Evolutionary conservation across 345 rosid species (phyloP), one percentile per base, ranked within the genome.

Genomic region (Acer saccharum): DNA sequence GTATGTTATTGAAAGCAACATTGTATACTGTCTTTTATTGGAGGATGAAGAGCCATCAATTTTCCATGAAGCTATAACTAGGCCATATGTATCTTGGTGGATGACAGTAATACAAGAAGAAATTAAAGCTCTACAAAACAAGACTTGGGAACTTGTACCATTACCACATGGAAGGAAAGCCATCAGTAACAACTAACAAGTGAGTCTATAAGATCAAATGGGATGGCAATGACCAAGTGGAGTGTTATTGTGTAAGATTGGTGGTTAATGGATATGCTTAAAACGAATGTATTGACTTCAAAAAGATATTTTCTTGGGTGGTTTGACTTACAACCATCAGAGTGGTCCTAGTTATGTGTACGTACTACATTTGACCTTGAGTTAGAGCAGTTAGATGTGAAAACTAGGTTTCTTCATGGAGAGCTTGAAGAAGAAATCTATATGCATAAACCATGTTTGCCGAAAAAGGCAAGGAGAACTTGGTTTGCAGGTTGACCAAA

Each of bases 21-120:
- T 41, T 29, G 64, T 48, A 72, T 72, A 72, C 21, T 72, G 65
- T 55, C 72, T 69, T 41, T 10, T 69, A 43, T 12, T 29, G 1
- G 11, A 69, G 32, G 54, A 69, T 18, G 72, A 43, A 55, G 48
- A 71, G 48, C 23, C 62, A 71, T 71, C 21, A 25, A 57, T 46
- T 11, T 13, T 21, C 14, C 44, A 54, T 11, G 12, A 55, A 10
- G 65, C 65, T 1, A 7, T n/a, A 0, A 43, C 1, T 43, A 43
- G 46, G 10, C 46, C 0, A 8, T 10, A 43, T 43, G 46, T 43
- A 43, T 43, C 64, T 8, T 41, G 5, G 44, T 72, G 41, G 21
- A 72, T 72, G 65, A 17, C 65, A 72, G 44, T 64, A 72, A 72
- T 72, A 44, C 43, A 72, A 4, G 64, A 72, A 27, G 65, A 35